Evolutionary conservation across 2,329 filamentous ascomycete species (phyloP), one percentile per base, ranked within the genome.

Genomic region (Pezicula neosporulosa): DNA sequence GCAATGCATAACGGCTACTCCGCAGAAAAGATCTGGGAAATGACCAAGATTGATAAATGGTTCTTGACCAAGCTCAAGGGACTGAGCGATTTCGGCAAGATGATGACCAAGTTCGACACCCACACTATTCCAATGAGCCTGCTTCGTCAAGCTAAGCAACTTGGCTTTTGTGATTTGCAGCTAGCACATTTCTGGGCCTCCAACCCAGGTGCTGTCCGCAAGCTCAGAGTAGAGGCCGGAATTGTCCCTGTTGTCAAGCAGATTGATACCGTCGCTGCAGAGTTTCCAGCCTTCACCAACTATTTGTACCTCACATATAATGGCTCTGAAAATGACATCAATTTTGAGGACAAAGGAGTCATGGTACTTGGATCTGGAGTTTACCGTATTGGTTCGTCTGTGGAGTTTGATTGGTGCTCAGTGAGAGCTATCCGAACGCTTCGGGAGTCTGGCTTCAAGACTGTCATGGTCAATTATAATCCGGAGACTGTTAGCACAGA

Each of bases 41-140:
- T 97, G 76, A 99, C 94, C 65, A 91, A 93, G 75, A 99, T 99
- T 63, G 94, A 97, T 75, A 96, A 95, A 72, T 99, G 94, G 94
- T 99, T 97, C 78, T 75, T 99, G 59, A 85, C 83, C 72, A 92
- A 90, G 70, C 84, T 99, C 52, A 96, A 96, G 82, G 86, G 87
- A 27, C 77, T 99, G 9, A 96, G 86, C 71, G 83, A 96, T 73
- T 97, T 97, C 63, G 85, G 86, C 66, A 93, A 91, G 72, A 70
- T 80, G 21, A 89, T 97, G 83, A 77, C 80, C 53, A 77, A 76
- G 44, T 89, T 85, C 71, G 80, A 67, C 57, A 78, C 79, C 12
- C 80, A 76, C 59, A 86, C 91, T 42, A 81, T 87, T 51, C 82
- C 78, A 44, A 77, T 83, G 51, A 76, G 82, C 19, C 72, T 94